These are phyloP conservation scores for Macrolepiota albuminosa DNA, from an alignment of 768 basidiomycete species.

Conservation along the genomic window DNA sequence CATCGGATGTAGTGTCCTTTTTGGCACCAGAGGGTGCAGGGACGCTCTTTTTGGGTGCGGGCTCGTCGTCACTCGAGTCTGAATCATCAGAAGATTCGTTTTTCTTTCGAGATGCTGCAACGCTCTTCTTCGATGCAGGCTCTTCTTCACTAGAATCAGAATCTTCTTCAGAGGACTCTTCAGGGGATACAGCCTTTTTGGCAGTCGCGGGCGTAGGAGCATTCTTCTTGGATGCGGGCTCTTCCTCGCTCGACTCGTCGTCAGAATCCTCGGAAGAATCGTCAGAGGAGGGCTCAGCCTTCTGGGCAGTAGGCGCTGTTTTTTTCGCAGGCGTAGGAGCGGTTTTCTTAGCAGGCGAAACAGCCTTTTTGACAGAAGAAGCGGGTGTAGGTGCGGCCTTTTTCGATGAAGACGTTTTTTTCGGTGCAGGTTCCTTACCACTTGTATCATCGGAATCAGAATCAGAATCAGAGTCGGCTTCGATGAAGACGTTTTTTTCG, in stretches of 20 bases:
- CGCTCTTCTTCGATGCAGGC: conserved; percentile 12
- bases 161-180: background rate
- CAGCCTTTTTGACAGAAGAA: background rate
- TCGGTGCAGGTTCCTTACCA: conserved; percentile 26
- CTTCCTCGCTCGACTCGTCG: conserved; percentile 7
- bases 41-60: conserved; percentile 14
- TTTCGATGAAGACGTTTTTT: conserved; percentile 17
- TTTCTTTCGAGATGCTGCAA: conserved; percentile 10
- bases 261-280: conserved; percentile 21
- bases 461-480: conserved; percentile 27
- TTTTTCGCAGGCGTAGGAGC: background rate
- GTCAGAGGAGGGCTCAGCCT: conserved; percentile 15
- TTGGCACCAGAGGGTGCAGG: conserved; percentile 12
- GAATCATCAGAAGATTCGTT: conserved; percentile 20
- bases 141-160: conserved; percentile 1
- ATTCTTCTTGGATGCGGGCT: conserved; percentile 9
- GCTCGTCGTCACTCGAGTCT: conserved; percentile 6
- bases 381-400: conserved; percentile 1
- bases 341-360: background rate
- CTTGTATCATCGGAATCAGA: conserved; percentile 21
- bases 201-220: conserved; percentile 11
- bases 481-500: conserved; percentile 20
- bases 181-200: conserved; percentile 9
- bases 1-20: conserved; percentile 7
- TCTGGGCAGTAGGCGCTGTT: background rate